Evolutionary conservation across 495 filamentous ascomycete genomes (phyloP), one percentile per base, ranked within the genome.

Genomic region (Penicillium robsamsonii): DNA sequence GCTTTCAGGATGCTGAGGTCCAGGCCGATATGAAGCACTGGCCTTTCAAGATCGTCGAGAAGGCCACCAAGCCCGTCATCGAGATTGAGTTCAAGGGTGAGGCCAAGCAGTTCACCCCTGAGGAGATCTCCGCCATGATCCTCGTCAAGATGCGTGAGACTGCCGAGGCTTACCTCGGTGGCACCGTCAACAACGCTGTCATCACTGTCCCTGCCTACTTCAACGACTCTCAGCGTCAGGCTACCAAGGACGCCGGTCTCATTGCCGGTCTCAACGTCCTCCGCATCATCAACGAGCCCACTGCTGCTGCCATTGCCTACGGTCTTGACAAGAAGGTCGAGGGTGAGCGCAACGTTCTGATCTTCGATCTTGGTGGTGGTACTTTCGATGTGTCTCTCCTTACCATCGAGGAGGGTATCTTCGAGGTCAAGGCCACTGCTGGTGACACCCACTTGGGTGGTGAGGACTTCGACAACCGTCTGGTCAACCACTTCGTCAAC

Each of bases 351-450:
- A 96, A 98, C 75, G 95, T 97, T 62, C 85, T 98, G 61, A 97
- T 98, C 80, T 98, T 96, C 84, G 94, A 98, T 83, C 81, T 98
- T 56, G 95, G 94, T 84, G 94, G 95, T 84, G 94, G 94, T 83
- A 97, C 95, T 72, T 98, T 97, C 79, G 94, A 97, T 96, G 95
- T 98, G 17, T 97, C 93, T 49, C 91, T 97, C 51, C 83, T 97
- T 50, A 96, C 93, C 76, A 97, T 97, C 70, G 92, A 97, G 79
- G 93, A 96, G 78, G 94, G 94, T 85, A 95, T 97, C 76, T 97
- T 97, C 84, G 96, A 96, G 68, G 94, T 98, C 73, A 96, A 93
- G 83, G 89, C 94, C 35, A 97, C 94, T 59, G 94, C 95, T 67
- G 94, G 94, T 88, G 94, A 98, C 72, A 98, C 94, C 69, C 94